Percentiles rank a stretch among this genome's conserved stretches.
These are phyloP conservation scores for Pichia phayaonensis DNA, from an alignment of 805 yeast genomes.

Conservation along the genomic window DNA sequence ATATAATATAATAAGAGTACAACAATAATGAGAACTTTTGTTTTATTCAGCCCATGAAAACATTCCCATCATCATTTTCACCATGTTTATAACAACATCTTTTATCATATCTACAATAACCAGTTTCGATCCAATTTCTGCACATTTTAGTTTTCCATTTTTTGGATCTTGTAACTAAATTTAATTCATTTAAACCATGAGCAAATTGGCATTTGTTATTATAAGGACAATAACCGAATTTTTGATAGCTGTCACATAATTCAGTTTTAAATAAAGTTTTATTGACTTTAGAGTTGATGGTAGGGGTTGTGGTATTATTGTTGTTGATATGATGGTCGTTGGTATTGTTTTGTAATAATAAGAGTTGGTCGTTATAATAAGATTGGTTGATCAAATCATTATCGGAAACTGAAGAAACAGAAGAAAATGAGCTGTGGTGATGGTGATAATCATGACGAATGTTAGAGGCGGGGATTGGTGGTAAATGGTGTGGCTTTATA, in stretches of 20 bases:
- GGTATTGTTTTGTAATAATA: neutral
- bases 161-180: constrained; percentile 60
- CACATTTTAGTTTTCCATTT: constrained; percentile 92
- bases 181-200: constrained; percentile 75
- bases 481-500: no score
- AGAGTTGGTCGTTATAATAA: neutral
- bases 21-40: no score
- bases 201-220: constrained; percentile 93
- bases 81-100: constrained; percentile 91
- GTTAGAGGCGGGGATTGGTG: no score
- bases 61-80: constrained; percentile 23
- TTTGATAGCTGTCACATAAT: constrained; percentile 70
- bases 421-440: neutral
- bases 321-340: neutral
- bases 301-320: neutral
- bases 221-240: constrained; percentile 72
- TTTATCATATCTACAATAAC: constrained; percentile 80
- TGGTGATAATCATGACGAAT: no score
- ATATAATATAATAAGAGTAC: no score
- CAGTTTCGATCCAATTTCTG: constrained; percentile 76
- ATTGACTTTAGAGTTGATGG: constrained; percentile 10
- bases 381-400: constrained; percentile 1
- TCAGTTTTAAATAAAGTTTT: constrained; percentile 72
- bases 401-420: constrained; percentile 1
- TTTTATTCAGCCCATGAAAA: neutral